Percentiles rank a stretch among this genome's conserved stretches.
Evolutionary conservation across 2,329 filamentous ascomycete genomes (phyloP).

Genomic region (Zopfia rhizophila): DNA sequence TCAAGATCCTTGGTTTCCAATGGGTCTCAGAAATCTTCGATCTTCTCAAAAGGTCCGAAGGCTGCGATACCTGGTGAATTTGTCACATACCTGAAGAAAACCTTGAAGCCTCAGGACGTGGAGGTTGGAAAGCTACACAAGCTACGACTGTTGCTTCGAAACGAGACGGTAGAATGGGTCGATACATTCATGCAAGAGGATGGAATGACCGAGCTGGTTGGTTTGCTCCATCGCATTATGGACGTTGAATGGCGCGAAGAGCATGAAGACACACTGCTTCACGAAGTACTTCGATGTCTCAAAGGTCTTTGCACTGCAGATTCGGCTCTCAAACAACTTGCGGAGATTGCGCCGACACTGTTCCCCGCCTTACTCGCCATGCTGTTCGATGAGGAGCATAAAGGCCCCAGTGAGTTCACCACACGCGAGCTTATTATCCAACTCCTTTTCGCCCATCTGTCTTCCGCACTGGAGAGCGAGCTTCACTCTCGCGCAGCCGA

Average conservation of each 20-base stretch:
- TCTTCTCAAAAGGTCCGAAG: slow-evolving; percentile 77
- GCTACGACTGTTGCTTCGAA: slow-evolving; percentile 85
- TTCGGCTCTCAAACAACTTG: slow-evolving; percentile 82
- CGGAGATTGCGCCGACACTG: slow-evolving; percentile 79
- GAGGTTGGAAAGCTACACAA: slow-evolving; percentile 98
- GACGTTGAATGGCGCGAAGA: slow-evolving; percentile 98
- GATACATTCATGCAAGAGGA: slow-evolving; percentile 89
- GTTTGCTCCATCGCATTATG: slow-evolving; percentile 89
- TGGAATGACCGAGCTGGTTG: slow-evolving; percentile 92
- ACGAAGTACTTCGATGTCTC: slow-evolving; percentile 90
- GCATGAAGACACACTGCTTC: slow-evolving; percentile 91
- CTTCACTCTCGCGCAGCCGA: slow-evolving; percentile 74
- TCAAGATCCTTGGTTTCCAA: slow-evolving; percentile 65
- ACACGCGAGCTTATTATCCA: slow-evolving; percentile 91
- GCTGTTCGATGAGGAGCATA: slow-evolving; percentile 98
- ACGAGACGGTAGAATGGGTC: slow-evolving; percentile 96
- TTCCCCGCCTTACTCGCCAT: slow-evolving; percentile 88
- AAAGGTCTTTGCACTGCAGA: slow-evolving; percentile 95
- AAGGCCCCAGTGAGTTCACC: slow-evolving; percentile 95
- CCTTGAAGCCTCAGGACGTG: slow-evolving; percentile 81
- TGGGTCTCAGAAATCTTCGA: slow-evolving; percentile 65
- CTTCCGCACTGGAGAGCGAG: slow-evolving; percentile 66
- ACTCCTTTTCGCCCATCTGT: slow-evolving; percentile 87
- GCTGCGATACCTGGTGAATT: slow-evolving; percentile 83
- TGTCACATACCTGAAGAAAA: slow-evolving; percentile 83